A percentile compares a stretch with the other conserved stretches of the same genome.
Evolutionary conservation across 2,329 filamentous ascomycete genomes (phyloP).

Genomic region (Fusarium neocosmosporiellum): DNA sequence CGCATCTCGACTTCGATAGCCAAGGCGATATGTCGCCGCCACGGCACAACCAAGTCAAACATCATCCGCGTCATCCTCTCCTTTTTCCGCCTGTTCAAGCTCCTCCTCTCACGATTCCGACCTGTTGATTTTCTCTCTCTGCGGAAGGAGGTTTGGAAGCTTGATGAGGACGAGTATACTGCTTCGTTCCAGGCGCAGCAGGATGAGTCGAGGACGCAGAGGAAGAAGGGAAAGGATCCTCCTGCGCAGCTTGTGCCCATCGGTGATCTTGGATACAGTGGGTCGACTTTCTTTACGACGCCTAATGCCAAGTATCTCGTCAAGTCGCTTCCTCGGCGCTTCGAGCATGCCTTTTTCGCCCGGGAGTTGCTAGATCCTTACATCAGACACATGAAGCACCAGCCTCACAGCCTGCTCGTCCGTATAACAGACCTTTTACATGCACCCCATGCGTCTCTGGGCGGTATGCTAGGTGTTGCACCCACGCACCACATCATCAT

Average conservation of each 20-base stretch:
- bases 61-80: slow-evolving; percentile 47
- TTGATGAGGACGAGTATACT: slow-evolving; percentile 53
- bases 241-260: slow-evolving; percentile 62
- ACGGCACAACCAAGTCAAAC: slow-evolving; percentile 34
- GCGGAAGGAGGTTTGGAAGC: slow-evolving; percentile 45
- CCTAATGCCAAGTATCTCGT: slow-evolving; percentile 74
- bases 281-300: slow-evolving; percentile 80
- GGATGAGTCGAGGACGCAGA: neutral
- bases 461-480: slow-evolving; percentile 67
- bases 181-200: slow-evolving; percentile 47
- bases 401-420: slow-evolving; percentile 72
- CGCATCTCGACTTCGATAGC: slow-evolving; percentile 69
- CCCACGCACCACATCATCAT: slow-evolving; percentile 81
- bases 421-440: slow-evolving; percentile 78
- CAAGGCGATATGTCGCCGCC: slow-evolving; percentile 62
- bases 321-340: slow-evolving; percentile 76
- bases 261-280: slow-evolving; percentile 79
- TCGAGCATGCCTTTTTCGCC: slow-evolving; percentile 78
- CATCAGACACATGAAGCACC: slow-evolving; percentile 68
- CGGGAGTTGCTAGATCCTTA: slow-evolving; percentile 75
- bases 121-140: slow-evolving; percentile 45
- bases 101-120: slow-evolving; percentile 45
- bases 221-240: slow-evolving; percentile 44
- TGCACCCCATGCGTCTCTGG: slow-evolving; percentile 66
- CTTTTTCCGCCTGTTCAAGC: slow-evolving; percentile 50